Conservation (phyloP, 345 rosid genomes). For the Trapa bicornis region DNA sequence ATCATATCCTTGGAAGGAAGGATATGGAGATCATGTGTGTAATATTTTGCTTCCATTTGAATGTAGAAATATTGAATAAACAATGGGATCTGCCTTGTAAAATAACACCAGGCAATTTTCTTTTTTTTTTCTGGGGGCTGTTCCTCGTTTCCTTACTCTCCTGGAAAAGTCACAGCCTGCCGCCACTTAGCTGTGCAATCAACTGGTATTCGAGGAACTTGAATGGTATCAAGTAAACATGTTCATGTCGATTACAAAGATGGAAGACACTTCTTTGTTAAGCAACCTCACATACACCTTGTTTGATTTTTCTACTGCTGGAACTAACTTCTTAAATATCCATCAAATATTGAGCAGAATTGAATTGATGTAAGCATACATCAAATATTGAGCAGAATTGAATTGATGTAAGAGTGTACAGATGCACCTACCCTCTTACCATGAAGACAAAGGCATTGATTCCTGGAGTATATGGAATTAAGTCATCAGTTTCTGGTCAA, state of each 20-base stretch:
- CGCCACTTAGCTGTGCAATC: neutral
- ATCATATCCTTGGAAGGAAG: conserved; percentile 89
- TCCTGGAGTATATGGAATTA: neutral
- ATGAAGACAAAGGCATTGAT: neutral
- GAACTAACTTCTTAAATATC: neutral
- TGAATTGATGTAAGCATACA: conserved; percentile 1
- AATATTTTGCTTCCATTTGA: conserved; percentile 16
- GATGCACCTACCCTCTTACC: neutral
- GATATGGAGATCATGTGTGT: conserved; percentile 97
- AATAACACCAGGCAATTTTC: conserved; percentile 15
- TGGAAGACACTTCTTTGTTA: neutral
- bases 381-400: neutral
- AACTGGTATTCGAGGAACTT: neutral
- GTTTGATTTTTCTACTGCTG: neutral
- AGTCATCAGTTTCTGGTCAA: neutral
- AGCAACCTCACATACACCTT: neutral
- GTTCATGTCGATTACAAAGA: neutral
- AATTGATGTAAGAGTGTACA: neutral
- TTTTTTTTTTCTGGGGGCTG: conserved; percentile 2
- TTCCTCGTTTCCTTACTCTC: conserved; percentile 21
- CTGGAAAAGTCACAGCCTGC: conserved; percentile 14
- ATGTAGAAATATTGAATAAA: conserved; percentile 12
- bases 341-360: neutral
- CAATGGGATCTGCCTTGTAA: conserved; percentile 3
- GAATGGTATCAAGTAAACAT: neutral